Percentiles rank a stretch among this genome's conserved stretches.
These are phyloP conservation scores for Arthrobotrys iridis DNA, from an alignment of 2,329 filamentous ascomycete species.

Conservation along the genomic window DNA sequence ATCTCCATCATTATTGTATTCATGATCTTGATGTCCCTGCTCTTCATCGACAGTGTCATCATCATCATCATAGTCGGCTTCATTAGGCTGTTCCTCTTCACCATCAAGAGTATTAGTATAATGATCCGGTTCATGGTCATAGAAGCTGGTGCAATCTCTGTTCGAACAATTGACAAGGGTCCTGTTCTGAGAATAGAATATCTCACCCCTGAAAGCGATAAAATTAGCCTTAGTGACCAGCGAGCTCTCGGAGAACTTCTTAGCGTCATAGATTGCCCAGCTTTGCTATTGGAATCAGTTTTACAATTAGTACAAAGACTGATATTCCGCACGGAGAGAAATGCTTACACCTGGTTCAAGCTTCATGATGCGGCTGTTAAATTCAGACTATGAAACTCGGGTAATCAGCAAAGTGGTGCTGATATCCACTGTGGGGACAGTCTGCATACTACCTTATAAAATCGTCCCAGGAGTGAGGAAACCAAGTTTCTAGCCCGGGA, in stretches of 20 bases:
- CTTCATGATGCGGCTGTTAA: not conserved
- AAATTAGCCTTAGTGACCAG: constrained; percentile 20
- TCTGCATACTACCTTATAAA: not conserved
- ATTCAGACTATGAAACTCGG: not conserved
- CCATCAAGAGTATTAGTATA: not conserved
- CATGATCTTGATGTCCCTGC: not conserved
- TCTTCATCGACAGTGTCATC: not conserved
- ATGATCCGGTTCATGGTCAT: constrained; percentile 12
- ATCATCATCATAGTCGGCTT: not conserved
- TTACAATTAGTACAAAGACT: not conserved
- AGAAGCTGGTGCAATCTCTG: not conserved
- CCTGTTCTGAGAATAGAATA: not conserved
- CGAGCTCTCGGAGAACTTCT: not conserved
- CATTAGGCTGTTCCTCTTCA: not conserved
- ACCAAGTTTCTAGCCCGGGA: not conserved
- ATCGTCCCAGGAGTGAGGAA: not conserved
- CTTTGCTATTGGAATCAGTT: not conserved
- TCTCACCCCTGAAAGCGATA: constrained; percentile 14
- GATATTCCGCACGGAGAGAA: not conserved
- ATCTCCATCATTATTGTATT: not conserved
- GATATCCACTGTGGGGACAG: not conserved
- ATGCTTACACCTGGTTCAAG: constrained; percentile 12
- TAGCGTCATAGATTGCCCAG: constrained; percentile 18
- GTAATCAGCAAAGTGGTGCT: not conserved
- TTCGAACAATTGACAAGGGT: constrained; percentile 7